phyloP scores from a whole-genome alignment of 2,329 filamentous ascomycete genomes.

The Aciculosporium take region DNA sequence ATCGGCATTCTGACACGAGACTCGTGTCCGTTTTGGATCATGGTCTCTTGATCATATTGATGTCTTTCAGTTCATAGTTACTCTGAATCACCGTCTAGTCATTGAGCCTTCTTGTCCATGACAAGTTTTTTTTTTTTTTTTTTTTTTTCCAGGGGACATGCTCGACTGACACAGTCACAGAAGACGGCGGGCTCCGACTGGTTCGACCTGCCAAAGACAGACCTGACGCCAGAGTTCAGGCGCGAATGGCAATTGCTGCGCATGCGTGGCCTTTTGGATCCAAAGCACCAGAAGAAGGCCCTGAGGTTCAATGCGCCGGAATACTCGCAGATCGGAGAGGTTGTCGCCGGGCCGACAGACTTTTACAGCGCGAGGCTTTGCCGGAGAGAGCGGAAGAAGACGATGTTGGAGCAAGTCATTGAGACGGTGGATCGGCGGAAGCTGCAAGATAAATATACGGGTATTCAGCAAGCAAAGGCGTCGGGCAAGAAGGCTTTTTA shows the following conservation, averaged over 20 bases:
- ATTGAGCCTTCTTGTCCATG: too few species aligned
- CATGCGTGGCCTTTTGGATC: conserved; percentile 78
- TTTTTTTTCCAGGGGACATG: too few species aligned
- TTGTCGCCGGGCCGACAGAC: conserved; percentile 79
- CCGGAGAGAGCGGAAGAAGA: conserved; percentile 78
- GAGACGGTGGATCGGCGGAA: conserved; percentile 36
- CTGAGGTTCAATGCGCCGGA: conserved; percentile 52
- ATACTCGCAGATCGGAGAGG: conserved; percentile 77
- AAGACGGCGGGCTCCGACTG: conserved; percentile 64
- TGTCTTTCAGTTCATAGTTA: conserved; percentile 53
- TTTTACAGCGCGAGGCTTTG: conserved; percentile 68
- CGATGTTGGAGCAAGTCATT: conserved; percentile 73
- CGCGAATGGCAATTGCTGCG: conserved; percentile 79
- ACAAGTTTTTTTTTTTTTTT: too few species aligned
- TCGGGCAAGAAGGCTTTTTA: conserved; percentile 87
- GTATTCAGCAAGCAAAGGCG: conserved; percentile 68
- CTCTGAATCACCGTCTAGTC: conserved; percentile 52
- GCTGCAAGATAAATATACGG: conserved; percentile 76
- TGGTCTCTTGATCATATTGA: conserved; percentile 46
- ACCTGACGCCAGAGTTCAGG: conserved; percentile 72
- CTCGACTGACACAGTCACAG: conserved; percentile 16
- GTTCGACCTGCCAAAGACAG: conserved; percentile 78
- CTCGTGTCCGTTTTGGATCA: conserved; percentile 27
- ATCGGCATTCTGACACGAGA: conserved; percentile 24
- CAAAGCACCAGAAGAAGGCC: conserved; percentile 89